Evolutionary conservation across 1,284 basidiomycete species (phyloP), one percentile per base, ranked within the genome.

Genomic region (Ceratobasidium papillatum): DNA sequence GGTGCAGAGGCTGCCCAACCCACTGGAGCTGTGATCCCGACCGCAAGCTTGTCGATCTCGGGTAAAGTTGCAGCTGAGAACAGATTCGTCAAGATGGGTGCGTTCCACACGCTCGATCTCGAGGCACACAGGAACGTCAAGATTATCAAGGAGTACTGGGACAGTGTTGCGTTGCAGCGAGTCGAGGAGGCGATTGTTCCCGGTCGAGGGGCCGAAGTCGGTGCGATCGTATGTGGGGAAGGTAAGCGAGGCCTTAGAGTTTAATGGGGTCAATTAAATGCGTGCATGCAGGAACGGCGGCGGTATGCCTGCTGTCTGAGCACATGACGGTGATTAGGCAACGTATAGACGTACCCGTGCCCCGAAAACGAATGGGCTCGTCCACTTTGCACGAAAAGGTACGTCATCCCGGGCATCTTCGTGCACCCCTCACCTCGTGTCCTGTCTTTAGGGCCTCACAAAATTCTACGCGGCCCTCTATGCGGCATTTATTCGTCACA

Each of bases 311-410:
- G 30, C 85, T 99, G 27, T 98, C 95, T 0, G 92, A 98, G 79
- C 95, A 99, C 83, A 98, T 99, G 92, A 99, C 98, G 0, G 87
- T 98, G 32, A 91, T 99, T 49, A 85, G 95, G 8, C 95, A 99
- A 81, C 89, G 98, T 8, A 91, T 99, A 77, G 94, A 96, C 36
- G 90, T 96, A 0, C 86, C 93, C 0, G 91, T 99, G 74, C 97
- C 98, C 5, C 88, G 98, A 74, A 99, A 99, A 82, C 90, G 95
- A 5, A 91, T 93, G 32, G 88, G 92, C 1, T 90, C 91, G 9
- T 90, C 91, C 4, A 90, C 94, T 5, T 91, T 91, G 61, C 94
- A 94, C 78, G 96, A 98, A 80, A 96, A 96, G 81, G 85, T 85
- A 61, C 45, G 81, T 72, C 34, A 11, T 38, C 9, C 12, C 2